A percentile compares a stretch with the other conserved stretches of the same genome.
These are phyloP conservation scores for Colletotrichum tabaci DNA, from an alignment of 2,329 filamentous ascomycete species.

Conservation along the genomic window DNA sequence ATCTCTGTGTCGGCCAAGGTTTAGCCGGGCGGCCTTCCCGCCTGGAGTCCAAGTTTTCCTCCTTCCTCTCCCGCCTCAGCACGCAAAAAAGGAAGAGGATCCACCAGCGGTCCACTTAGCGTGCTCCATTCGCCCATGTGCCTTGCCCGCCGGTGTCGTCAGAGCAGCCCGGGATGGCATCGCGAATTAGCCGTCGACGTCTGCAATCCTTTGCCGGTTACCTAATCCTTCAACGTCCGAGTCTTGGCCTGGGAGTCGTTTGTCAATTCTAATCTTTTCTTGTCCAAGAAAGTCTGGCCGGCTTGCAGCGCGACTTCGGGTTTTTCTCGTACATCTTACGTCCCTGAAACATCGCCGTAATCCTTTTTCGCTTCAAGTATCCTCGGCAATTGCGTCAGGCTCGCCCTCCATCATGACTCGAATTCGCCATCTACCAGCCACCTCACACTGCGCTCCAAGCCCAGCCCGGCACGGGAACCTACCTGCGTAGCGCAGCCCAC, in stretches of 20 bases:
- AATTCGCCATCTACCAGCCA: constrained; percentile 1
- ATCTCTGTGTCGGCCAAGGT: constrained; percentile 29
- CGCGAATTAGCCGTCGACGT: neutral
- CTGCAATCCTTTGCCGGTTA: constrained; percentile 22
- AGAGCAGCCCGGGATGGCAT: constrained; percentile 12
- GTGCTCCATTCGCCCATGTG: constrained; percentile 41
- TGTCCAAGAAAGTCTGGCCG: neutral
- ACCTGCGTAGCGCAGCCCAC: too few relatives aligned
- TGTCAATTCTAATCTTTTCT: too few relatives aligned
- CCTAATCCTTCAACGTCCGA: neutral
- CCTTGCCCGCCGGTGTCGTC: constrained; percentile 13
- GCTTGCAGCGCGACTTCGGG: neutral
- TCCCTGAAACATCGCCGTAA: constrained; percentile 30
- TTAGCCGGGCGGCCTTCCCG: constrained; percentile 28
- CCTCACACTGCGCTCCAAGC: neutral
- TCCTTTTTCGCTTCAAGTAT: neutral
- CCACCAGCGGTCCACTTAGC: constrained; percentile 34
- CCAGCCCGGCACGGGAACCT: neutral
- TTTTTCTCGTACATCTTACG: constrained; percentile 17
- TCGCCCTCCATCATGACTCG: constrained; percentile 40
- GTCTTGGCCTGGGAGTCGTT: neutral
- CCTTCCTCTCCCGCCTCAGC: neutral
- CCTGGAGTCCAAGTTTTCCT: constrained; percentile 18
- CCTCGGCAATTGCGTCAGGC: constrained; percentile 27
- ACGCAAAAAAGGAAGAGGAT: neutral